Evolutionary conservation across 2,329 filamentous ascomycete species (phyloP), one percentile per base, ranked within the genome.

Genomic region (Metarhizium humberi): DNA sequence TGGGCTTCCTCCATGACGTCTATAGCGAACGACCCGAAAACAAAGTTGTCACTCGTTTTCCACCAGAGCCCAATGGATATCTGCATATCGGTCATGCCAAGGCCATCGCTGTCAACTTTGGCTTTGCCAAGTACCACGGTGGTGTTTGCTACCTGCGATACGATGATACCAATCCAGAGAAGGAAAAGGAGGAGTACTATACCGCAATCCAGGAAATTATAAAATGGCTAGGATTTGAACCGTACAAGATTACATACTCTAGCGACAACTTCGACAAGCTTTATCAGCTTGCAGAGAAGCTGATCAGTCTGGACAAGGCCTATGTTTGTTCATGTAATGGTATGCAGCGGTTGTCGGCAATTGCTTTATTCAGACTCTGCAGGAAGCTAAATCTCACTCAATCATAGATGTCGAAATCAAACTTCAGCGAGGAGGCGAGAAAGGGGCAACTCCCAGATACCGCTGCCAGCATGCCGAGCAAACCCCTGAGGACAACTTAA

Each of bases 61-160:
- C 88, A 2, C 88, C 88, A 20, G 88, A 92, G 72, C 94, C 94
- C 50, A 97, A 97, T 69, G 94, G 92, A 54, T 96, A 87, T 69
- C 80, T 96, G 10, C 92, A 96, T 67, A 88, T 97, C 62, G 92
- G 92, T 20, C 94, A 97, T 68, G 88, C 88, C 61, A 97, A 97
- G 75, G 92, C 94, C 25, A 96, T 97, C 69, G 87, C 90, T 0
- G 84, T 97, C 70, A 96, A 97, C 73, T 97, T 97, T 73, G 92
- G 92, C 6, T 97, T 96, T 69, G 92, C 94, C 14, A 84, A 82
- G 66, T 85, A 86, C 66, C 88, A 95, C 67, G 87, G 87, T 40
- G 92, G 92, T 56, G 64, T 61, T 18, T 57, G 52, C 56, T 55
- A 57, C 52, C 38, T 57, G 53, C 57, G 92, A 64, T 96, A 89